Conservation (phyloP, 371 early-diverging fungal genomes). For the Mortierella polycephala region DNA sequence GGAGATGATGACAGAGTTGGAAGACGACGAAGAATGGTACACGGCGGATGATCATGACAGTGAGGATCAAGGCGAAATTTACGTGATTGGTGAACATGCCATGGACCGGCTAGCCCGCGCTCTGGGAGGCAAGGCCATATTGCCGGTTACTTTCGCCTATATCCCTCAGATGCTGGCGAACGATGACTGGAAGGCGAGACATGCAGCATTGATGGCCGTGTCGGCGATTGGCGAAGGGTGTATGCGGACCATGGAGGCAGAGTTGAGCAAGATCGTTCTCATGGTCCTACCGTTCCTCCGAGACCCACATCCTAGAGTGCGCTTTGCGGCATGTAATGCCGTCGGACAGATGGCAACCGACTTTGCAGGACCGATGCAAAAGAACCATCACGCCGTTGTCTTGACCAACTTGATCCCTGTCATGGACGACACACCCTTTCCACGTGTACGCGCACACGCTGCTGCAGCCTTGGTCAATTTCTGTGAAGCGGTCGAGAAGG, state of each 20-base stretch:
- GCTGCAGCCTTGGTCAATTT: conserved; percentile 98
- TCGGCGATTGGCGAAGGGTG: conserved; percentile 99
- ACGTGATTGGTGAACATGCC: conserved; percentile 93
- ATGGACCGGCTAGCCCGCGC: conserved; percentile 94
- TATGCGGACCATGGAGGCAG: conserved; percentile 89
- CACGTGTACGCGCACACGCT: conserved; percentile 93
- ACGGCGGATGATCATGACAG: conserved; percentile 88
- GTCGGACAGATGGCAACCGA: conserved; percentile 97
- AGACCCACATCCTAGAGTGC: conserved; percentile 95
- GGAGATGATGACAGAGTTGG: conserved; percentile 93
- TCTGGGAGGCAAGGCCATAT: conserved; percentile 88
- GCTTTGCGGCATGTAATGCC: conserved; percentile 95
- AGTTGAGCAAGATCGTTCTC: conserved; percentile 83
- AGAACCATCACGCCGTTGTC: conserved; percentile 80
- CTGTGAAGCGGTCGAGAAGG: conserved; percentile 85
- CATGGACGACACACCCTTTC: conserved; percentile 78
- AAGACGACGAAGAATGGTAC: conserved; percentile 92
- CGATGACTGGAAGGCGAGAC: conserved; percentile 89
- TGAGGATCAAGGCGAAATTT: conserved; percentile 86
- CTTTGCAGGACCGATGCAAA: conserved; percentile 89
- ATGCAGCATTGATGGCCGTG: conserved; percentile 94
- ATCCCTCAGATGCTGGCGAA: conserved; percentile 91
- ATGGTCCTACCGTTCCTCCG: conserved; percentile 84
- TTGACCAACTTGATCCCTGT: conserved; percentile 83
- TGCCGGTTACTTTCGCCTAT: conserved; percentile 85